Percentiles rank a stretch among this genome's conserved stretches.
Evolutionary conservation across 192 early-diverging fungal species (phyloP).

Genomic region (Backusella psychrophila): DNA sequence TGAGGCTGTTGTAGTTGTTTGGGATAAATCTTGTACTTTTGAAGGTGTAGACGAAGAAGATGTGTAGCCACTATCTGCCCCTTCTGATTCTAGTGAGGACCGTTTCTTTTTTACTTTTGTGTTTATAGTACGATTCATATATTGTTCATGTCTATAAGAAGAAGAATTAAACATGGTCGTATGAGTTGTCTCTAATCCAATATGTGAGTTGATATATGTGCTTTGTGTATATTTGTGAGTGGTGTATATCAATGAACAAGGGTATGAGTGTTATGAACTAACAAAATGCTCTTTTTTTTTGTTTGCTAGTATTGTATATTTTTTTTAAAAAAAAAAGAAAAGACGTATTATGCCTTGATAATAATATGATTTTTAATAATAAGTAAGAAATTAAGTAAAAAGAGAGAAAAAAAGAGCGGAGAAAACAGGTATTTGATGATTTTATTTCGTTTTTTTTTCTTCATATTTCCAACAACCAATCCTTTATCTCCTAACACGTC

Average conservation of each 20-base stretch:
- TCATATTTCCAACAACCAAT: slow-evolving; percentile 11
- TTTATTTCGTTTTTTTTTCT: not conserved
- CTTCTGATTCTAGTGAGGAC: slow-evolving; percentile 21
- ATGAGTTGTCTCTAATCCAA: not conserved
- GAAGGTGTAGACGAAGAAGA: slow-evolving; percentile 23
- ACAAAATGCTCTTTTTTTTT: not conserved
- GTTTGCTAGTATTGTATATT: not conserved
- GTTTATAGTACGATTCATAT: slow-evolving; percentile 2
- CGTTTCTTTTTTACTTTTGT: slow-evolving; percentile 8
- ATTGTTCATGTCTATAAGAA: slow-evolving; percentile 28
- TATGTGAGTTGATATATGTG: not conserved
- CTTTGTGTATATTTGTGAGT: not conserved
- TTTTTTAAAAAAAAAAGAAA: not conserved
- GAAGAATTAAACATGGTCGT: slow-evolving; percentile 21
- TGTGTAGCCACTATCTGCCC: slow-evolving; percentile 32
- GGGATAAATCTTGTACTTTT: not conserved
- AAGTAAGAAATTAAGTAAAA: not conserved
- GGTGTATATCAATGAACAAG: not conserved
- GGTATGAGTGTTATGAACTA: not conserved
- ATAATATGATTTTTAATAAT: not conserved
- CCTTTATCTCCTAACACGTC: not conserved
- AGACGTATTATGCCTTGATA: not conserved
- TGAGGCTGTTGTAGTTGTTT: not conserved
- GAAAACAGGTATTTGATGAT: slow-evolving; percentile 3
- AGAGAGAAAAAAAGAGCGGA: slow-evolving; percentile 4